These are phyloP conservation scores for Bimuria novae-zelandiae DNA, from an alignment of 2,329 filamentous ascomycete genomes.

Conservation along the genomic window DNA sequence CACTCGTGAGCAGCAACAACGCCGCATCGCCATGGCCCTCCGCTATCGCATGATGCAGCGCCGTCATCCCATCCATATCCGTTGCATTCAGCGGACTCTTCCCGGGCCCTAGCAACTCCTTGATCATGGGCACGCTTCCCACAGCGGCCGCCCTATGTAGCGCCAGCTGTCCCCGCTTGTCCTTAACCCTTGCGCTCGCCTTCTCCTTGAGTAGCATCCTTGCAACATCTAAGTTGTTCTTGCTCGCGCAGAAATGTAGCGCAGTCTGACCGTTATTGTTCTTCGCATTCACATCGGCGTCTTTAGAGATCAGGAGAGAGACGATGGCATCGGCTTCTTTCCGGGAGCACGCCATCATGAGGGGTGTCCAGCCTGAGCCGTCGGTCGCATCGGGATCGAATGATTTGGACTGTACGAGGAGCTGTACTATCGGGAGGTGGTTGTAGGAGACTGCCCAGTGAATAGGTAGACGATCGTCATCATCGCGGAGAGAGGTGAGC, in stretches of 20 bases:
- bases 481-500: conserved; percentile 73
- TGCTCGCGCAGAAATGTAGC: conserved; percentile 89
- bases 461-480: conserved; percentile 85
- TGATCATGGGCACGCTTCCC: conserved; percentile 86
- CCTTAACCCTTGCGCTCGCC: conserved; percentile 78
- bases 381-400: conserved; percentile 89
- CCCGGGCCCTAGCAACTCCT: conserved; percentile 75
- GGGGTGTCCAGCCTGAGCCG: conserved; percentile 77
- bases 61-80: conserved; percentile 82
- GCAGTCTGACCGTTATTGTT: conserved; percentile 79
- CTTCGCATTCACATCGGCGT: conserved; percentile 74
- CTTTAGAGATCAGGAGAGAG: conserved; percentile 68
- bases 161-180: conserved; percentile 85
- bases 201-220: conserved; percentile 75
- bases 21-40: conserved; percentile 82
- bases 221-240: conserved; percentile 82
- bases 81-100: conserved; percentile 81
- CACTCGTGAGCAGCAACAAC: conserved; percentile 78
- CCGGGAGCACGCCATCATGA: conserved; percentile 81
- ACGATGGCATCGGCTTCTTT: conserved; percentile 73
- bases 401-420: conserved; percentile 70
- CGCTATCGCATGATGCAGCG: conserved; percentile 82
- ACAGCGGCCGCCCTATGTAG: conserved; percentile 90
- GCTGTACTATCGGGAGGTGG: conserved; percentile 71
- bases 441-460: conserved; percentile 95